These are phyloP conservation scores for Pleurotus cornucopiae DNA, from an alignment of 768 basidiomycete genomes.

Conservation along the genomic window DNA sequence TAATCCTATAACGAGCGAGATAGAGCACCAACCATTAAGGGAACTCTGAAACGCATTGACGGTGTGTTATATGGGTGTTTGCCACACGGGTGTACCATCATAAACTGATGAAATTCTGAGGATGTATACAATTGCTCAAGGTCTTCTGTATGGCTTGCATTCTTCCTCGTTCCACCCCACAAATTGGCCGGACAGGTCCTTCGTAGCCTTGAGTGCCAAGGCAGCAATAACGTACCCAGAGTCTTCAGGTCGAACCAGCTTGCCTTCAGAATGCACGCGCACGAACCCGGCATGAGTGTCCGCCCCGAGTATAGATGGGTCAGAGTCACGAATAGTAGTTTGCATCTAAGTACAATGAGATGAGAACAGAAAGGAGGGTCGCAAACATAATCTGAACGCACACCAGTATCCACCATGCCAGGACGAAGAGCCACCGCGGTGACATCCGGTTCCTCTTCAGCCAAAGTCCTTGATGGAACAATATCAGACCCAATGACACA, in stretches of 20 bases:
- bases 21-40: too few relatives aligned
- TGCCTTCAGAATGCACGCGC: conserved; percentile 54
- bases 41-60: too few relatives aligned
- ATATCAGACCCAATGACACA: background rate
- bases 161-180: conserved; percentile 76
- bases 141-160: conserved; percentile 49
- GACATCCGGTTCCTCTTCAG: conserved; percentile 77
- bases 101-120: too few relatives aligned
- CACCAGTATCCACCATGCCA: conserved; percentile 82
- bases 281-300: conserved; percentile 56
- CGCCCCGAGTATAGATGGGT: conserved; percentile 47
- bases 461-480: conserved; percentile 58
- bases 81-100: too few relatives aligned
- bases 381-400: conserved; percentile 22
- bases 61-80: too few relatives aligned
- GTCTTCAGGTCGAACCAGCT: conserved; percentile 70
- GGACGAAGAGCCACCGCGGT: conserved; percentile 78
- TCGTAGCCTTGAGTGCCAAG: conserved; percentile 61
- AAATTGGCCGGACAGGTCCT: conserved; percentile 68
- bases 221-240: conserved; percentile 78
- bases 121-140: too few relatives aligned
- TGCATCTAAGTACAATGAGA: conserved; percentile 59
- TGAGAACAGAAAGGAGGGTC: background rate
- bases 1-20: too few relatives aligned
- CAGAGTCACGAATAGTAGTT: conserved; percentile 44